Conservation (phyloP, 1,284 basidiomycete species). For the Austroboletus novae-zelandiae region DNA sequence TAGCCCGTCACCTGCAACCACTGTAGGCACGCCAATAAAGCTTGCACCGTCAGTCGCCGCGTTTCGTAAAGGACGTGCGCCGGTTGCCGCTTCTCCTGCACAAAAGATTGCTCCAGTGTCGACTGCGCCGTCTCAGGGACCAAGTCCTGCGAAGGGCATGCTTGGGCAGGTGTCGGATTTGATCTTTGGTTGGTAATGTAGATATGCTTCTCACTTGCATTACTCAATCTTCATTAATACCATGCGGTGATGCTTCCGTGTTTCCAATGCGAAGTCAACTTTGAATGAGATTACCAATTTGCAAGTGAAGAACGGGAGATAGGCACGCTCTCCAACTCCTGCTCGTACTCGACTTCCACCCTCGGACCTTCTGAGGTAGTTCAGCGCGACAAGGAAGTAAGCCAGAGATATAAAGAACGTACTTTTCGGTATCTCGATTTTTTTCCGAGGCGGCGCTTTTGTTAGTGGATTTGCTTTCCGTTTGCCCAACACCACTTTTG, state of each 20-base stretch:
- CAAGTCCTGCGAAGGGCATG: slow-evolving; percentile 53
- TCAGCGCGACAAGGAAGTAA: slow-evolving; percentile 15
- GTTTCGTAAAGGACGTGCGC: slow-evolving; percentile 50
- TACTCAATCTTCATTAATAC: too few species aligned
- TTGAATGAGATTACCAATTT: slow-evolving; percentile 49
- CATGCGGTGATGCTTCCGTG: too few species aligned
- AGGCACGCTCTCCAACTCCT: slow-evolving; percentile 76
- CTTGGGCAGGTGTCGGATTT: slow-evolving; percentile 73
- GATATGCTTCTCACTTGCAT: slow-evolving; percentile 28
- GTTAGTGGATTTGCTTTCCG: slow-evolving; percentile 55
- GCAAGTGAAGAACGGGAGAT: slow-evolving; percentile 55
- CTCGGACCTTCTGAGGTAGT: slow-evolving; percentile 60
- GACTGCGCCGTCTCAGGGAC: slow-evolving; percentile 15
- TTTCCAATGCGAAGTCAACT: neutral
- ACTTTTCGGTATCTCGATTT: slow-evolving; percentile 61
- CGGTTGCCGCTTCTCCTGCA: slow-evolving; percentile 33
- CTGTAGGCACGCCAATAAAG: slow-evolving; percentile 63
- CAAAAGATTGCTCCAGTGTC: slow-evolving; percentile 24
- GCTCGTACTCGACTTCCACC: slow-evolving; percentile 95
- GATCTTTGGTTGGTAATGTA: slow-evolving; percentile 76
- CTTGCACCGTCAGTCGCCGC: slow-evolving; percentile 69
- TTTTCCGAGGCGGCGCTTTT: slow-evolving; percentile 43
- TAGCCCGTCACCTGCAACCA: slow-evolving; percentile 33
- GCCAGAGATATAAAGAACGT: slow-evolving; percentile 25
- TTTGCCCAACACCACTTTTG: slow-evolving; percentile 58